Percentiles rank a stretch among this genome's conserved stretches.
Conservation (phyloP, 2,329 filamentous ascomycete genomes). For the Emergomyces orientalis region DNA sequence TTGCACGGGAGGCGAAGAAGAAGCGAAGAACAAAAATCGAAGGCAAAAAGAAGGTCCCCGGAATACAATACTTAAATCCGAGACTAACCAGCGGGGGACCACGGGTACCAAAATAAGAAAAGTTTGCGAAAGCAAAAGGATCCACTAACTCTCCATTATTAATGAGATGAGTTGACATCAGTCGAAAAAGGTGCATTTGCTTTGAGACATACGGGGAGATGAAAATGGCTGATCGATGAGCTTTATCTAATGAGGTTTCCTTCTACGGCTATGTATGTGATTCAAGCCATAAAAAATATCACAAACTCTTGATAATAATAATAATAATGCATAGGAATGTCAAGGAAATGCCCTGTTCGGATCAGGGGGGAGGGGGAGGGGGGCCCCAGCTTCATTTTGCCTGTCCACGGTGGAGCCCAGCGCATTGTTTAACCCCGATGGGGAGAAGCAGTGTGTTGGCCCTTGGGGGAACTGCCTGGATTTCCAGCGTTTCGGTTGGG, state of each 20-base stretch:
- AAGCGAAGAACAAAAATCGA: not conserved
- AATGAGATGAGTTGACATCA: not conserved
- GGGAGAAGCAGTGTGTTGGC: not conserved
- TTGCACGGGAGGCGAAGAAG: not conserved
- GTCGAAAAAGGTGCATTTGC: not conserved
- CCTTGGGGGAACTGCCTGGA: too few relatives aligned
- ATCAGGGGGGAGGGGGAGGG: not conserved
- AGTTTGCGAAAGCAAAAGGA: not conserved
- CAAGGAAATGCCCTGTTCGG: not conserved
- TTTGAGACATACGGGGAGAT: not conserved
- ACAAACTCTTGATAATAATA: not conserved
- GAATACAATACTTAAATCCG: not conserved
- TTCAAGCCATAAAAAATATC: not conserved
- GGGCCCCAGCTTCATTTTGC: not conserved
- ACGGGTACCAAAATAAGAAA: not conserved
- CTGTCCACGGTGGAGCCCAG: not conserved
- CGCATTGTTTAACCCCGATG: not conserved
- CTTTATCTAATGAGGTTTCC: not conserved
- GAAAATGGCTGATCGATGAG: not conserved
- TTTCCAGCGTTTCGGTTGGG: not conserved
- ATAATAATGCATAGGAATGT: not conserved
- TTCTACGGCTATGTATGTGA: not conserved
- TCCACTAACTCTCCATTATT: too few relatives aligned
- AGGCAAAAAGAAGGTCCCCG: not conserved
- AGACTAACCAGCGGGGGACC: not conserved